Percentiles rank a stretch among this genome's conserved stretches.
Conservation (phyloP, 2,329 filamentous ascomycete genomes). For the Epichloe glyceriae region DNA sequence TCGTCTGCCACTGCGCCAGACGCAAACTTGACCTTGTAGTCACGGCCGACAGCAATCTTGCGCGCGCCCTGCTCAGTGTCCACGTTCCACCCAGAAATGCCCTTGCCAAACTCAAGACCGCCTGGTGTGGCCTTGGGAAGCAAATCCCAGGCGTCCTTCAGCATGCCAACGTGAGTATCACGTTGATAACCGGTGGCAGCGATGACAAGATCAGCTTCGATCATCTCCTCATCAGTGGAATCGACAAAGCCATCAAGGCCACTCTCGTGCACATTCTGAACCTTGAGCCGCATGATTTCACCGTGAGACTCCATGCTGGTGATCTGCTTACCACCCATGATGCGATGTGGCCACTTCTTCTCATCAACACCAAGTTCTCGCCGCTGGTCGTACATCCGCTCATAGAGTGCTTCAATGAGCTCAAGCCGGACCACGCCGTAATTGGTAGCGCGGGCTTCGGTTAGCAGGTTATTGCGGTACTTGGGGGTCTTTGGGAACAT, state of each 20-base stretch:
- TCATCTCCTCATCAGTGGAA: constrained; percentile 35
- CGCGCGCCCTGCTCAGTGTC: constrained; percentile 23
- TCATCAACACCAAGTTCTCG: constrained; percentile 57
- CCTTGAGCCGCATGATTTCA: constrained; percentile 43
- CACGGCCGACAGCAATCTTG: constrained; percentile 55
- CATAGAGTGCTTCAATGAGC: constrained; percentile 79
- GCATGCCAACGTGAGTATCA: constrained; percentile 64
- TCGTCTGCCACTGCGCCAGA: constrained; percentile 53
- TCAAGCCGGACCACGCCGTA: constrained; percentile 89
- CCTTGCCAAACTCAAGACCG: constrained; percentile 19
- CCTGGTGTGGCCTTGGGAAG: constrained; percentile 39
- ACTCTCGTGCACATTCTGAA: constrained; percentile 35
- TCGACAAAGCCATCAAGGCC: constrained; percentile 27
- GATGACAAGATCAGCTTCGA: constrained; percentile 71
- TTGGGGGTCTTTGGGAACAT: constrained; percentile 56
- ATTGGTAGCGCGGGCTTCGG: constrained; percentile 72
- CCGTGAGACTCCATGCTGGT: constrained; percentile 41
- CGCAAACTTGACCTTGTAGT: constrained; percentile 68
- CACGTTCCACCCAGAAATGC: constrained; percentile 28
- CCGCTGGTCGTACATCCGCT: constrained; percentile 76
- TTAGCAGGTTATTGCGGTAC: constrained; percentile 47
- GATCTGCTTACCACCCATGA: constrained; percentile 58
- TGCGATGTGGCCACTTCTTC: constrained; percentile 67
- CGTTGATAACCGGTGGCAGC: constrained; percentile 79
- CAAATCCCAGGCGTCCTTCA: constrained; percentile 52